phyloP scores from a whole-genome alignment of 2,329 filamentous ascomycete species.

The Setomelanomma holmii region DNA sequence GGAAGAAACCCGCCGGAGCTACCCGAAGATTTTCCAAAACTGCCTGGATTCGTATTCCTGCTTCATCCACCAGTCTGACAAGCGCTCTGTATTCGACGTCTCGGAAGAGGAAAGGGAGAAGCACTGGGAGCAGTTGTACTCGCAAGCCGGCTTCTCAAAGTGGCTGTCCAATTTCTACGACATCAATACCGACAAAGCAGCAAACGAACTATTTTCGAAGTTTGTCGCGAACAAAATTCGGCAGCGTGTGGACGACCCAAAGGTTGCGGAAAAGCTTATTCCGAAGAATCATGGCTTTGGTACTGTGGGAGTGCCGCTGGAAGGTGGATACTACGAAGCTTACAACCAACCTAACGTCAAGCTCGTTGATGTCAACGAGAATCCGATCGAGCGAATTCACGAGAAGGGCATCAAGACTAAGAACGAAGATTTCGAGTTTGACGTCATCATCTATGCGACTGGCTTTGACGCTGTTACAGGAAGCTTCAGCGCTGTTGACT shows the following conservation, averaged over 20 bases:
- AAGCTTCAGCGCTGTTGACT: slow-evolving; percentile 25
- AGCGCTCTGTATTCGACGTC: slow-evolving; percentile 18
- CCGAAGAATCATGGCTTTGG: slow-evolving; percentile 52
- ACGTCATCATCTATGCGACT: slow-evolving; percentile 50
- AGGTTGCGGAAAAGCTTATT: slow-evolving; percentile 51
- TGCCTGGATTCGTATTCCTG: slow-evolving; percentile 22
- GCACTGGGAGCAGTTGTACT: slow-evolving; percentile 27
- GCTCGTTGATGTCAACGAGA: slow-evolving; percentile 47
- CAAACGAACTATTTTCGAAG: slow-evolving; percentile 29
- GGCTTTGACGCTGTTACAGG: slow-evolving; percentile 54
- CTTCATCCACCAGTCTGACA: slow-evolving; percentile 22
- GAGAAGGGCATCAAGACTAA: slow-evolving; percentile 49
- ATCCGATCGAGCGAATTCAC: slow-evolving; percentile 45
- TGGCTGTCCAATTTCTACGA: slow-evolving; percentile 27
- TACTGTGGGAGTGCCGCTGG: slow-evolving; percentile 51
- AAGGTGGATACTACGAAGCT: slow-evolving; percentile 53
- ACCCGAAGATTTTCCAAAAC: slow-evolving; percentile 22
- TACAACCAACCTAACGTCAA: slow-evolving; percentile 49
- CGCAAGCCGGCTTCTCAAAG: slow-evolving; percentile 23
- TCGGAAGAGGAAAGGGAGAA: slow-evolving; percentile 17
- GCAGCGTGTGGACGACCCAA: slow-evolving; percentile 49
- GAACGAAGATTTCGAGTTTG: slow-evolving; percentile 47
- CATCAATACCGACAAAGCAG: slow-evolving; percentile 31
- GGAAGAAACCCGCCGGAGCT: slow-evolving; percentile 20
- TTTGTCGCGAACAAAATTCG: slow-evolving; percentile 49